Percentiles rank a stretch among this genome's conserved stretches.
Conservation (phyloP, 169 alveolate genomes). For the Miamiensis avidus region DNA sequence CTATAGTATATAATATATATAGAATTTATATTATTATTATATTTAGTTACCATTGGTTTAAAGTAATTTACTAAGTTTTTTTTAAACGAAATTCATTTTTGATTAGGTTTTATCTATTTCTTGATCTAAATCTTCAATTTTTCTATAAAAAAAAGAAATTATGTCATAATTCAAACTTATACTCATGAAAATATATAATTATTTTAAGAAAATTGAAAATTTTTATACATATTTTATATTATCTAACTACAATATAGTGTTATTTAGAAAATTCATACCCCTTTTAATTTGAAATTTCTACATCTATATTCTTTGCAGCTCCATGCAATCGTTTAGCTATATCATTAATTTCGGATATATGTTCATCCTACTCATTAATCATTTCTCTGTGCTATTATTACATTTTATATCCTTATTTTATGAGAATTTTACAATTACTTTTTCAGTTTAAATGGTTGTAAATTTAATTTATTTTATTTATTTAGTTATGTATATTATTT, state of each 20-base stretch:
- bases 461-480: too few relatives aligned
- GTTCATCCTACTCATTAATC: not conserved
- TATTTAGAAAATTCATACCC: too few relatives aligned
- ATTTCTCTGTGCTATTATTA: not conserved
- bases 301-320: not conserved
- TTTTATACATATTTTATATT: too few relatives aligned
- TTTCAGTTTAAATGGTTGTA: too few relatives aligned
- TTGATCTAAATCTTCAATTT: slow-evolving; percentile 1
- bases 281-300: not conserved
- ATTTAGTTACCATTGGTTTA: slow-evolving; percentile 40
- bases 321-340: not conserved
- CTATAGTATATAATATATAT: not conserved
- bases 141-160: not conserved
- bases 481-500: too few relatives aligned
- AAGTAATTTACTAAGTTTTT: slow-evolving; percentile 26
- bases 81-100: slow-evolving; percentile 38
- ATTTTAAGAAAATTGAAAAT: too few relatives aligned
- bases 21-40: not conserved
- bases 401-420: not conserved
- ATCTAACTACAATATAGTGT: too few relatives aligned
- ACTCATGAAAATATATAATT: not conserved
- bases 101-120: slow-evolving; percentile 29
- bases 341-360: not conserved
- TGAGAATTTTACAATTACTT: too few relatives aligned
- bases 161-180: not conserved